These are phyloP conservation scores for Aspergillus leporis DNA, from an alignment of 495 filamentous ascomycete species.

Conservation along the genomic window DNA sequence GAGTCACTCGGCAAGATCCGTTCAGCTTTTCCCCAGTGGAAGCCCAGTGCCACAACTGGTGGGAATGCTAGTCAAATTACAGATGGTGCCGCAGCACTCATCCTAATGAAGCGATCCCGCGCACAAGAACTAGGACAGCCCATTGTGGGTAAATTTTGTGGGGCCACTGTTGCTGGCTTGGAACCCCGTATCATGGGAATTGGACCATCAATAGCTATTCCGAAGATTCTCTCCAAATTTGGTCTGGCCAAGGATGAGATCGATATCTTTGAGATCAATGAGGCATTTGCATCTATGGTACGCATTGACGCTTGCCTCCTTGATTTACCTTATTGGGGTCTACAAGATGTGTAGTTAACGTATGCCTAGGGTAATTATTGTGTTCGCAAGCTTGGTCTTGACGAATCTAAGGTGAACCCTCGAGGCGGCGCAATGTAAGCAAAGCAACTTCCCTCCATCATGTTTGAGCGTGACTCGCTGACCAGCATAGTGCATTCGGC, in stretches of 20 bases:
- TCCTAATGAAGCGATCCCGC: constrained; percentile 90
- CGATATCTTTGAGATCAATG: constrained; percentile 92
- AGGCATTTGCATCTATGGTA: constrained; percentile 96
- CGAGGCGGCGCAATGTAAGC: constrained; percentile 72
- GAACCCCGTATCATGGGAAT: constrained; percentile 97
- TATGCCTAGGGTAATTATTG: constrained; percentile 71
- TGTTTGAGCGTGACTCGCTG: constrained; percentile 12
- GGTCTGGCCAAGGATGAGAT: constrained; percentile 75
- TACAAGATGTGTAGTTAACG: constrained; percentile 13
- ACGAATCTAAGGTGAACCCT: constrained; percentile 85
- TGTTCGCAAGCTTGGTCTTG: constrained; percentile 70
- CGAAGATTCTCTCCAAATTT: constrained; percentile 84
- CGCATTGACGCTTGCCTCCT: not conserved
- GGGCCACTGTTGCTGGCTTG: constrained; percentile 82
- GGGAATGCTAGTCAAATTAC: constrained; percentile 94
- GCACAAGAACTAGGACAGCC: constrained; percentile 83
- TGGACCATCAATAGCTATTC: constrained; percentile 87
- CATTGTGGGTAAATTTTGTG: constrained; percentile 88
- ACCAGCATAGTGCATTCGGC: constrained; percentile 59
- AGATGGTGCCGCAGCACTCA: constrained; percentile 85
- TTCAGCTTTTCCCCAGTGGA: constrained; percentile 84
- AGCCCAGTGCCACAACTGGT: constrained; percentile 80
- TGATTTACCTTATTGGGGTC: not conserved
- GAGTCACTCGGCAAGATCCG: constrained; percentile 81
- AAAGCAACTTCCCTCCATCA: constrained; percentile 35